Conservation (phyloP, 495 filamentous ascomycete genomes). For the Annulohypoxylon bovei region DNA sequence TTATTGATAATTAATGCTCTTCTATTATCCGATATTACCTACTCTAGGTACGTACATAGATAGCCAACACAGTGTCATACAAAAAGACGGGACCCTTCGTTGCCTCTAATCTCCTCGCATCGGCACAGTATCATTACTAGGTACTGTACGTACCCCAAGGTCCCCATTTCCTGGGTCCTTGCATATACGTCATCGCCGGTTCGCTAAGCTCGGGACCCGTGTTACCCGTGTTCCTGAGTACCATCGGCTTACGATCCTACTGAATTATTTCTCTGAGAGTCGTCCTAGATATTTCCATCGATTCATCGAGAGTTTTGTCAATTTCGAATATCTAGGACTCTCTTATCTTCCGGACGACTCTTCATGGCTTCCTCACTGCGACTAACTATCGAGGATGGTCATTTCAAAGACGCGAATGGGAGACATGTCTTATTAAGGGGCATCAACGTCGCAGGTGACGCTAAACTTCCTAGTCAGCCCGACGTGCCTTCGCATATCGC, state of each 20-base stretch:
- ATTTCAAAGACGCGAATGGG: slow-evolving; percentile 73
- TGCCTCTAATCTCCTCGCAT: neutral
- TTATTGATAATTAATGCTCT: neutral
- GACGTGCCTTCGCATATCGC: slow-evolving; percentile 81
- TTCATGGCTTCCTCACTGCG: slow-evolving; percentile 58
- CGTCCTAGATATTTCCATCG: neutral
- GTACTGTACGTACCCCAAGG: slow-evolving; percentile 4
- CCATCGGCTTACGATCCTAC: neutral
- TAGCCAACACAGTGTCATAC: neutral
- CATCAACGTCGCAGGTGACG: slow-evolving; percentile 72
- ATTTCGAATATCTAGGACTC: neutral
- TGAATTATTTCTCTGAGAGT: neutral
- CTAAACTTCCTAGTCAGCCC: slow-evolving; percentile 76
- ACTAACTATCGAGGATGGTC: slow-evolving; percentile 81
- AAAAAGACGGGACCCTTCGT: neutral
- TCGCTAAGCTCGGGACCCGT: slow-evolving; percentile 15
- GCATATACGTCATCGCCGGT: slow-evolving; percentile 31
- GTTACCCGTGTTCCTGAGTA: slow-evolving; percentile 1
- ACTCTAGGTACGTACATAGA: neutral
- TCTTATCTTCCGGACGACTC: neutral
- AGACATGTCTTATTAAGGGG: slow-evolving; percentile 67
- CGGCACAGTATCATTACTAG: neutral
- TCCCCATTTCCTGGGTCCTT: slow-evolving; percentile 17
- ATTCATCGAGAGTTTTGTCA: slow-evolving; percentile 3
- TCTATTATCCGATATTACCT: neutral